Conservation (phyloP, 495 filamentous ascomycete species). For the Xylaria castorea region DNA sequence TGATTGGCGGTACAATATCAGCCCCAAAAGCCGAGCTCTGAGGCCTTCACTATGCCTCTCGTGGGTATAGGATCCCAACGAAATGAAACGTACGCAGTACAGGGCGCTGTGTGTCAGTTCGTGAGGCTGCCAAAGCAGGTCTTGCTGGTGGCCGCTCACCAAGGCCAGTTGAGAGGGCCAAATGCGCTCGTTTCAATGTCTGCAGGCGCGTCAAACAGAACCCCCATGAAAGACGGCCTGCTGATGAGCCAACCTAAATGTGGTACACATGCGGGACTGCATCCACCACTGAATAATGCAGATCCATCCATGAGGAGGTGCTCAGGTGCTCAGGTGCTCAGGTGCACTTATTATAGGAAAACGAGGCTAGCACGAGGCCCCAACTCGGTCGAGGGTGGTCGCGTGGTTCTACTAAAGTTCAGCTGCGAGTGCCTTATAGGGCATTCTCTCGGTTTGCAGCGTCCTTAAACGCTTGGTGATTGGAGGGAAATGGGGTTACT, state of each 20-base stretch:
- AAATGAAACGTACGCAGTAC: not conserved
- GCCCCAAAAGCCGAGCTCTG: not conserved
- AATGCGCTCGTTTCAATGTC: slow-evolving; percentile 9
- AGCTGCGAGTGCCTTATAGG: slow-evolving; percentile 13
- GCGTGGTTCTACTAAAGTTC: not conserved
- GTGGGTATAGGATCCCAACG: not conserved
- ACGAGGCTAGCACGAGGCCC: not conserved
- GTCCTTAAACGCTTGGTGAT: not conserved
- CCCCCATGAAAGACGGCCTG: not conserved
- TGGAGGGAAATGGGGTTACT: not conserved
- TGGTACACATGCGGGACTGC: not conserved
- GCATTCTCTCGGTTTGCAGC: not conserved
- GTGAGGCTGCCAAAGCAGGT: not conserved
- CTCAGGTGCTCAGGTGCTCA: not conserved
- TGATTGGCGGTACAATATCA: not conserved
- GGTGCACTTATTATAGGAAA: slow-evolving; percentile 21
- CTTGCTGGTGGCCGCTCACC: not conserved
- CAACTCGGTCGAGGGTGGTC: not conserved
- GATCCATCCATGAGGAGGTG: not conserved
- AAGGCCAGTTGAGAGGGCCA: slow-evolving; percentile 2
- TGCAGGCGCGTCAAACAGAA: slow-evolving; percentile 12
- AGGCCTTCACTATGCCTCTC: not conserved
- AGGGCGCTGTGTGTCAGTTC: not conserved
- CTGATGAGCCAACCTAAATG: not conserved
- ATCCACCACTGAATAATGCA: not conserved